phyloP scores from a whole-genome alignment of 208 protist species.

The Trypanosoma caninum region DNA sequence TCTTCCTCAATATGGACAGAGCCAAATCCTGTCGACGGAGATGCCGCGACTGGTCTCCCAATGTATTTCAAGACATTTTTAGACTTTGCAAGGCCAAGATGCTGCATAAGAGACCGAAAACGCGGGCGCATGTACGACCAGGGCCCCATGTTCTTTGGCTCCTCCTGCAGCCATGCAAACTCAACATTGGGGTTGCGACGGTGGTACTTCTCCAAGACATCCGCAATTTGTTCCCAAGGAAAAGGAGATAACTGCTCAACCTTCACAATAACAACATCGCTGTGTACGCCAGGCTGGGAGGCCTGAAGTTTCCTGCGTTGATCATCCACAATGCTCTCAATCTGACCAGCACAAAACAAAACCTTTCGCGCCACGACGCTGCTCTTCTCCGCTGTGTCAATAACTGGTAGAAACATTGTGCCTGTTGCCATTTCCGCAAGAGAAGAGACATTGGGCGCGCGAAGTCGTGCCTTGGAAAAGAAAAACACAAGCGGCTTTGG shows the following conservation, averaged over 20 bases:
- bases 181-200: conserved; percentile 77
- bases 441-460: conserved; percentile 86
- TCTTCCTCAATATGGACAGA: conserved; percentile 88
- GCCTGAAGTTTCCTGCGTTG: conserved; percentile 51
- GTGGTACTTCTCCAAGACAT: conserved; percentile 87
- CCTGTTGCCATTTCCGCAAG: conserved; percentile 73
- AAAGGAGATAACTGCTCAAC: conserved; percentile 98
- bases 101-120: conserved; percentile 73
- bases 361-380: conserved; percentile 81
- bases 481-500: conserved; percentile 97
- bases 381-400: conserved; percentile 40
- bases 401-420: conserved; percentile 72
- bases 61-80: conserved; percentile 52
- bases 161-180: conserved; percentile 97
- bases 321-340: conserved; percentile 96
- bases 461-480: conserved; percentile 91
- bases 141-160: conserved; percentile 97
- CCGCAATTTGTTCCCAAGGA: conserved; percentile 95
- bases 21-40: conserved; percentile 88
- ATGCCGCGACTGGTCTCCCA: conserved; percentile 71
- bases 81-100: conserved; percentile 41
- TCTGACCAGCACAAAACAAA: conserved; percentile 97
- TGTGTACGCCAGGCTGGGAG: conserved; percentile 42
- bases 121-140: conserved; percentile 86
- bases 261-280: conserved; percentile 91